Base-by-base conservation (phyloP, 2,329 filamentous ascomycete species). In the Sarocladium oryzae region DNA sequence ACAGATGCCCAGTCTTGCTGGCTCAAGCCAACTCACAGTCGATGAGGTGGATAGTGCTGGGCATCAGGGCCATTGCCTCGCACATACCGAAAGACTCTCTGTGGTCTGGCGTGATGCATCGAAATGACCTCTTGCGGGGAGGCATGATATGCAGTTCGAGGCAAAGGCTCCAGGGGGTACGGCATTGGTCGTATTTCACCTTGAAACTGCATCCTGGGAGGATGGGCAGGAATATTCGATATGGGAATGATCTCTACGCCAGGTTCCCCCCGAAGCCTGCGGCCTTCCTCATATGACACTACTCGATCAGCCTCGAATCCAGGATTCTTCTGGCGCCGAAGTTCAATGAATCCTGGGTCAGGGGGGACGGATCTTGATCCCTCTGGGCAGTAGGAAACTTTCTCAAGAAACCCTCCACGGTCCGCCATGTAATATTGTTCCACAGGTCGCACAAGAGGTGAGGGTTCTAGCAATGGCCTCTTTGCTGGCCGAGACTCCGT, bases 321-420 rank as follows among this genome's bases (percentile, higher is more conserved):
- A n/a, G 9, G 20, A 24, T 36, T 18, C 18, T 8, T 5, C 30
- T 8, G 15, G 7, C 46, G 13, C 15, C 46, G 46, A 7, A 49
- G 16, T 28, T 37, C 30, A 18, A 49, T 49, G 16, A 49, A 49
- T n/a, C 46, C 46, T 4, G 30, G 46, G 18, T 49, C 46, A 23
- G 20, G 20, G 11, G 32, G 30, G 18, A 37, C 18, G 9, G 30
- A 37, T 26, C 30, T 36, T 16, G 46, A 36, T 11, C 18, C 46
- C 16, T 49, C 30, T 4, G 7, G 49, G 21, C 21, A 8, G 4
- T 41, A 3, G 2, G 36, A 38, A 26, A 69, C 59, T 52, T 63
- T 66, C 54, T 67, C 68, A 54, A 59, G 66, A 50, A 69, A 69
- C 15, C 66, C 65, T 51, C 66, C 67, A 26, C 66, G 62, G 56